Evolutionary conservation across 129 eudicot genomes (phyloP), one percentile per base, ranked within the genome.

Genomic region (Deinandra increscens): DNA sequence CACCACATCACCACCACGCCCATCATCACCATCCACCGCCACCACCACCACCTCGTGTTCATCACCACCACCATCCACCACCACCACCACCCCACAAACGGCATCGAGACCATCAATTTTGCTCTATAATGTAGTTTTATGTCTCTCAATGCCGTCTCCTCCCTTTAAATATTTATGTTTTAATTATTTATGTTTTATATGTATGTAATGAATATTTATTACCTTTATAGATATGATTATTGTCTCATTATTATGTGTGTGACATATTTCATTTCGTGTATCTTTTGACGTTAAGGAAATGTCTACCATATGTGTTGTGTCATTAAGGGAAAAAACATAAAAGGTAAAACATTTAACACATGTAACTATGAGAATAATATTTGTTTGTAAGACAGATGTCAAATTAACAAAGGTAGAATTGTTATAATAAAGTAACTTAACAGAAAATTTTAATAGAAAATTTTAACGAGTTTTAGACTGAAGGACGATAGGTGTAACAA

Each of bases 41-140:
- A 14, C 53, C 53, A 6, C 41, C 64, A 13, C 63, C 63, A 6
- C 5, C 64, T 58, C 64, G 29, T 31, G 64, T 58, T 29, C 64
- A 31, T 31, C 41, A 29, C 41, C 64, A 58, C 64, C 41, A 58
- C 2, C 63, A 31, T 5, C 60, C 34, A 0, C 61, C 37, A 5
- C 64, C 63, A 4, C 63, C 41, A 26, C 39, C 41, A 5, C 64
- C 29, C 41, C 17, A 13, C 64, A 58, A 26, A 12, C 64, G 19
- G 26, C 63, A 26, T 34, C 39, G 5, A 5, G 39, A 58, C 64
- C 41, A 13, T 17, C 64, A 29, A 5, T 58, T 41, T 29, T 58
- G 64, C 13, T 26, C 64, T 58, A 58, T 58, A 29, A 58, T 58
- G 64, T 58, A 58, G 41, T 13, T 58, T 55, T 5, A 12, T 22